Evolutionary conservation across 495 filamentous ascomycete genomes (phyloP).

Genomic region (Penicillium pancosmium): DNA sequence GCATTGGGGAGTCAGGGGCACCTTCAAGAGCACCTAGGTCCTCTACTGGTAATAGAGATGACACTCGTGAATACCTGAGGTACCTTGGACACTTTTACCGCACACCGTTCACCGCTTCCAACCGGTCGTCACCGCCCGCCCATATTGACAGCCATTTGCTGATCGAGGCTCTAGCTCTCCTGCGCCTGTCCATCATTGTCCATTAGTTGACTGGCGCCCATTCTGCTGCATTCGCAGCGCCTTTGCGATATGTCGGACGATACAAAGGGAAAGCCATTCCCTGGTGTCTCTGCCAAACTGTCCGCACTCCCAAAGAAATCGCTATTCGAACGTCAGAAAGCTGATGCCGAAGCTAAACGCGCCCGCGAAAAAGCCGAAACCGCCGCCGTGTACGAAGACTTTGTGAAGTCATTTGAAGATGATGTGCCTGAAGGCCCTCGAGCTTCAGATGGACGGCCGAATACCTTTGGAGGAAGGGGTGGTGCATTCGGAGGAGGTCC

Average conservation of each 20-base stretch:
- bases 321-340: constrained; percentile 89
- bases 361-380: constrained; percentile 86
- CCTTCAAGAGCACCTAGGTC: too few relatives aligned
- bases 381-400: constrained; percentile 86
- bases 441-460: constrained; percentile 27
- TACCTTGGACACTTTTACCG: too few relatives aligned
- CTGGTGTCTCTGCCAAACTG: constrained; percentile 82
- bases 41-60: too few relatives aligned
- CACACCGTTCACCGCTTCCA: constrained; percentile 1
- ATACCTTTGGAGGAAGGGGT: constrained; percentile 42
- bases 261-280: constrained; percentile 63
- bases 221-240: constrained; percentile 31
- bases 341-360: constrained; percentile 90
- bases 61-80: too few relatives aligned
- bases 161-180: neutral
- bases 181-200: neutral
- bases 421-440: constrained; percentile 51
- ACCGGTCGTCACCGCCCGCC: neutral
- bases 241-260: constrained; percentile 44
- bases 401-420: constrained; percentile 86
- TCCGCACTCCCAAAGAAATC: constrained; percentile 82
- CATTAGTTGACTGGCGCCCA: constrained; percentile 4
- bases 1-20: too few relatives aligned
- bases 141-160: constrained; percentile 3
- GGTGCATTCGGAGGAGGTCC: constrained; percentile 47